Evolutionary conservation across 2,329 filamentous ascomycete genomes (phyloP).

Genomic region (Phoma sp.): DNA sequence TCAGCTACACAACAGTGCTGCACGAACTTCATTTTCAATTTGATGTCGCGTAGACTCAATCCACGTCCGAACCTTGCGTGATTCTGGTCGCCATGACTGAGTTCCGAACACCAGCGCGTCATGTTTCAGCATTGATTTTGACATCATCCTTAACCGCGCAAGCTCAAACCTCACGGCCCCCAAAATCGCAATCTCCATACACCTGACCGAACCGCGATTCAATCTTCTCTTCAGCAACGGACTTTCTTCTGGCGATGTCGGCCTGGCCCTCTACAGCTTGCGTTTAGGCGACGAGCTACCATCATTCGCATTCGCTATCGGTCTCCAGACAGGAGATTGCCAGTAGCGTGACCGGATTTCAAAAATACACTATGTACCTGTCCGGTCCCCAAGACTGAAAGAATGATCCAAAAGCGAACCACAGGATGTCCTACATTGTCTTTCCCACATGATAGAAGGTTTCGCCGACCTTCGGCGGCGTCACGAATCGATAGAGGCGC

Average conservation of each 20-base stretch:
- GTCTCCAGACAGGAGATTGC: background rate
- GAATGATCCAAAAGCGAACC: background rate
- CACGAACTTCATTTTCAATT: slow-evolving; percentile 20
- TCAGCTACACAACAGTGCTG: slow-evolving; percentile 23
- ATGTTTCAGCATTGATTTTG: slow-evolving; percentile 24
- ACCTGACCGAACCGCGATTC: background rate
- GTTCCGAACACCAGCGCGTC: slow-evolving; percentile 24
- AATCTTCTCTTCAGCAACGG: slow-evolving; percentile 1
- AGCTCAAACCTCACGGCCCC: slow-evolving; percentile 13
- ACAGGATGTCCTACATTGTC: slow-evolving; percentile 1
- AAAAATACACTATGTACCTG: background rate
- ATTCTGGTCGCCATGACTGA: slow-evolving; percentile 16
- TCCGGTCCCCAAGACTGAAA: background rate
- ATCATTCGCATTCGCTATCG: background rate
- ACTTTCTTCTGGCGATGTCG: background rate
- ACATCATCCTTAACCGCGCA: slow-evolving; percentile 17
- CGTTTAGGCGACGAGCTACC: background rate
- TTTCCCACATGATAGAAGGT: background rate
- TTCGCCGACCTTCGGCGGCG: slow-evolving; percentile 8
- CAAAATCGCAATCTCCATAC: slow-evolving; percentile 12
- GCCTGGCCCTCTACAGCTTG: background rate
- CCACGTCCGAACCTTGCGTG: slow-evolving; percentile 18
- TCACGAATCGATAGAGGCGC: slow-evolving; percentile 25
- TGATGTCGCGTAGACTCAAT: slow-evolving; percentile 9
- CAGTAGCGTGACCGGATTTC: background rate